phyloP scores from a whole-genome alignment of 169 alveolate species.

The Plasmodium sp. region DNA sequence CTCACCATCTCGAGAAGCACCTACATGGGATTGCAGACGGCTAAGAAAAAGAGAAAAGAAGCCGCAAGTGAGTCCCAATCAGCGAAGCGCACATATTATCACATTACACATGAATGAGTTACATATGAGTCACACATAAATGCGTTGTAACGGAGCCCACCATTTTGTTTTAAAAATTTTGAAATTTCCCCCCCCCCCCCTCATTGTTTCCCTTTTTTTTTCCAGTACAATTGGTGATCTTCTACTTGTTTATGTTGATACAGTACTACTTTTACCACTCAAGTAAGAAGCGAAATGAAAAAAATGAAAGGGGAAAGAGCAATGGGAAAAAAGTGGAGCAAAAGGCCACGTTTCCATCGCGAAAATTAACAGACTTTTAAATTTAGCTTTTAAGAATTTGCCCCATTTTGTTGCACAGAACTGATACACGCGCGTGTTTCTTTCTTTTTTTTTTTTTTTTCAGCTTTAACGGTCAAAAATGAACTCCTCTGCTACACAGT shows the following conservation, averaged over 20 bases:
- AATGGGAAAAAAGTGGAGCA: neutral
- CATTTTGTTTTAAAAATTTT: neutral
- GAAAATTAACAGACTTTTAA: neutral
- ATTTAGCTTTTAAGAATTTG: neutral
- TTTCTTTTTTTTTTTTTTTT: constrained; percentile 20
- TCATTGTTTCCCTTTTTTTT: neutral
- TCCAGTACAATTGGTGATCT: constrained; percentile 21
- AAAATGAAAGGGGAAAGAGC: neutral
- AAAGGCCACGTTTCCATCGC: neutral
- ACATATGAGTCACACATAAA: neutral
- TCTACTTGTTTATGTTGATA: neutral
- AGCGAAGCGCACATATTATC: neutral
- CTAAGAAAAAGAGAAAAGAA: constrained; percentile 54
- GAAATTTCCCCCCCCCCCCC: neutral
- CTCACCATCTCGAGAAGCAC: constrained; percentile 18
- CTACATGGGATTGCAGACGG: constrained; percentile 40
- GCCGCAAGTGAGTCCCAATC: constrained; percentile 19
- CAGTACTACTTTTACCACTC: constrained; percentile 52
- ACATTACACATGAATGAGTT: too few species aligned
- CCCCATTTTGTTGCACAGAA: neutral
- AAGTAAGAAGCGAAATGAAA: constrained; percentile 21
- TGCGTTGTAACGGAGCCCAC: neutral
- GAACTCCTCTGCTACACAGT: constrained; percentile 29
- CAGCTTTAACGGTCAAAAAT: constrained; percentile 23
- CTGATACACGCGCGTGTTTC: neutral